Base-by-base conservation (phyloP, 306 rosid genomes). In the Gynostemma pentaphyllum region DNA sequence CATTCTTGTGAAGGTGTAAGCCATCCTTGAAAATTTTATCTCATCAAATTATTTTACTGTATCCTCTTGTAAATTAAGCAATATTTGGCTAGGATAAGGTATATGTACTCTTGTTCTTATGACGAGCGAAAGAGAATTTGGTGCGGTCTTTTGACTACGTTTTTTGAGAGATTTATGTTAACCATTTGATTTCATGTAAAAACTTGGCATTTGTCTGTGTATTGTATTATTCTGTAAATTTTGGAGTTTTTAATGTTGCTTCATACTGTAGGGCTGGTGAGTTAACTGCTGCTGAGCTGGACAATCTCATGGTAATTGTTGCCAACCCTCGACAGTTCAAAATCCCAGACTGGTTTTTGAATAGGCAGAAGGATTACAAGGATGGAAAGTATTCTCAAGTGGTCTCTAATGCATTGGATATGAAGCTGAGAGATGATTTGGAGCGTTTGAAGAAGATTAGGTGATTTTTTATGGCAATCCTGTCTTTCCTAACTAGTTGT, bases 361-460 rank as follows among this genome's bases (percentile, higher is more conserved):
- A 86, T 48, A 83, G 94, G 51, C 84, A 86, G 80, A 86, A 86
- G 83, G 94, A 86, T 40, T 83, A 86, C 73, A 83, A 83, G 81
- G 94, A 86, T 29, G 94, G 94, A 0, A 86, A 81, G 49, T 83
- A 80, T 45, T 83, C 94, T 0, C 94, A 86, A 74, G 87, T 83
- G 13, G 85, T 83, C 11, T 83, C 94, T 26, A 87, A 87, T 65
- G 88, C 88, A 3, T 56, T 87, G 75, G 95, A 87, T 68, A 87
- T 87, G 95, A 87, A 87, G 76, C 85, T 84, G 37, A 84, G 95
- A 79, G 95, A 87, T 67, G 90, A 87, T 67, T 83, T 87, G 32
- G 95, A 87, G 82, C 79, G 95, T n/a, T 72, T 87, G 85, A 87
- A 87, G 85, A 87, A 87, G 84, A 87, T 87, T 78, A 87, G 91